Conservation (phyloP, 345 rosid species). For the Brassica rapa region DNA sequence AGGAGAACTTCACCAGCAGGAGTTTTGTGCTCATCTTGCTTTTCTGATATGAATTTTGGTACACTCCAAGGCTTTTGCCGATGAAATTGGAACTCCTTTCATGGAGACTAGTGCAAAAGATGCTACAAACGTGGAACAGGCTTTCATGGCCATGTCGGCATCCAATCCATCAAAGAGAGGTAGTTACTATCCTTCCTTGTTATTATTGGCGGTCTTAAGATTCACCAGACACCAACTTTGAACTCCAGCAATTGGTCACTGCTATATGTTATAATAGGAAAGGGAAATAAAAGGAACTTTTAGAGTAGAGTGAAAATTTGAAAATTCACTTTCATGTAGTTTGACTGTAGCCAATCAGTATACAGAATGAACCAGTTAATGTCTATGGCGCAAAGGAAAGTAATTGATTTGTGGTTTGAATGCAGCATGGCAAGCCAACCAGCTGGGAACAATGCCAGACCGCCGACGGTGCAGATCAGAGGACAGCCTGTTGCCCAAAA, state of each 20-base stretch:
- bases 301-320: neutral
- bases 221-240: neutral
- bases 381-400: neutral
- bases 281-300: neutral
- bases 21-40: neutral
- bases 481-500: slow-evolving; percentile 75
- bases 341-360: neutral
- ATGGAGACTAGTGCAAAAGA: slow-evolving; percentile 87
- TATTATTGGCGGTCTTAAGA: neutral
- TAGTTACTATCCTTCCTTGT: slow-evolving; percentile 1
- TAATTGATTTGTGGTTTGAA: slow-evolving; percentile 13
- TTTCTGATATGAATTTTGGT: neutral
- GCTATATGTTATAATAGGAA: neutral
- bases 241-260: neutral
- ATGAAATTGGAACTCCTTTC: slow-evolving; percentile 75
- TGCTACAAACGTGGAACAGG: slow-evolving; percentile 69
- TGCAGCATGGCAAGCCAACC: slow-evolving; percentile 88
- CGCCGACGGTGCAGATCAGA: slow-evolving; percentile 67
- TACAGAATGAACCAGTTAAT: neutral
- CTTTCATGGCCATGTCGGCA: slow-evolving; percentile 84
- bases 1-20: too few species aligned
- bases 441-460: slow-evolving; percentile 59
- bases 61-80: slow-evolving; percentile 62
- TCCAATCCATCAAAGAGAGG: slow-evolving; percentile 65
- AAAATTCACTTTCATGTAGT: neutral